Conservation (phyloP, 139 green algal species). For the Bryopsis sp. region DNA sequence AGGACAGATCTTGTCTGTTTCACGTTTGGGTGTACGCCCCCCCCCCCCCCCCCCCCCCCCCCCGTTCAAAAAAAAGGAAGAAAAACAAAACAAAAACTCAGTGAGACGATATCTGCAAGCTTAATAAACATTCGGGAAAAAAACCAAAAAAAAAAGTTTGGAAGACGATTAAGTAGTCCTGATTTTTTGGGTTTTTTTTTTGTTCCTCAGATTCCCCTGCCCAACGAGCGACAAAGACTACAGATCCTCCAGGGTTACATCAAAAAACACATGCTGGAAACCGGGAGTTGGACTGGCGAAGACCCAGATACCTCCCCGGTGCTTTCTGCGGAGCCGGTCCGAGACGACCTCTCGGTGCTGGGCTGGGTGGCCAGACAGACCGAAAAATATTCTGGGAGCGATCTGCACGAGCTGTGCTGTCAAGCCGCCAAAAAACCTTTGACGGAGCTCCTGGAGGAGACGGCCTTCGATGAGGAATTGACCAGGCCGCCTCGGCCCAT, state of each 20-base stretch:
- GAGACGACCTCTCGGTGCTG: slow-evolving; percentile 21
- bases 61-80: too few relatives aligned
- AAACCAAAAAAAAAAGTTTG: background rate
- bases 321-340: background rate
- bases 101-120: background rate
- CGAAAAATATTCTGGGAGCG: slow-evolving; percentile 63
- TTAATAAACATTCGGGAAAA: background rate
- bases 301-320: background rate
- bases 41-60: too few relatives aligned
- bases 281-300: background rate
- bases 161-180: background rate
- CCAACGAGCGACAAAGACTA: background rate
- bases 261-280: slow-evolving; percentile 6
- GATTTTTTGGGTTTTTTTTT: background rate
- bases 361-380: slow-evolving; percentile 42
- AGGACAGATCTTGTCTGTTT: too few relatives aligned
- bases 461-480: background rate
- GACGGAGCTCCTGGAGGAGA: slow-evolving; percentile 1
- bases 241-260: slow-evolving; percentile 7
- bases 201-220: slow-evolving; percentile 15
- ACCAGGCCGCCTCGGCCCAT: slow-evolving; percentile 13
- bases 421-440: slow-evolving; percentile 23
- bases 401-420: slow-evolving; percentile 69
- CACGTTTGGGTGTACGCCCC: too few relatives aligned
- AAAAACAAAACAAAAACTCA: background rate